phyloP scores from a whole-genome alignment of 495 filamentous ascomycete genomes.

The Viridothelium virens region DNA sequence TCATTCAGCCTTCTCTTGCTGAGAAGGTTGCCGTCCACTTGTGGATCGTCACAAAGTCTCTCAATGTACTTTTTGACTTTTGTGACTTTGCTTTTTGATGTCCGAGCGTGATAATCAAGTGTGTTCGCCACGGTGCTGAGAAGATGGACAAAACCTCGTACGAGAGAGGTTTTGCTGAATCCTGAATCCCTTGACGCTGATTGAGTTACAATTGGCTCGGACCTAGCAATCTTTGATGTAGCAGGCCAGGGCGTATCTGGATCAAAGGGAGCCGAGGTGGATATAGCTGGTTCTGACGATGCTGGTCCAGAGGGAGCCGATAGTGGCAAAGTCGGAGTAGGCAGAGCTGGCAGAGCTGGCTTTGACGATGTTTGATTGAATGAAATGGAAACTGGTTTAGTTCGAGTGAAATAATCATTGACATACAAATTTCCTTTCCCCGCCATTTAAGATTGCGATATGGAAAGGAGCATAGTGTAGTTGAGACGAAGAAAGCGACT shows the following conservation, averaged over 20 bases:
- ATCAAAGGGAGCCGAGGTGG: background rate
- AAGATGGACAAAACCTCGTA: background rate
- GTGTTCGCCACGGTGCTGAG: background rate
- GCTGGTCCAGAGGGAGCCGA: background rate
- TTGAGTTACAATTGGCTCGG: constrained; percentile 8
- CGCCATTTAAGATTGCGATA: background rate
- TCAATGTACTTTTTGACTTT: background rate
- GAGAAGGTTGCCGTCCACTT: background rate
- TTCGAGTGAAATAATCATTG: background rate
- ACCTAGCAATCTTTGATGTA: constrained; percentile 1
- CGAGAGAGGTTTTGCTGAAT: background rate
- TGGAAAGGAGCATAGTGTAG: background rate
- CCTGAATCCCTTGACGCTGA: background rate
- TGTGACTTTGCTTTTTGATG: constrained; percentile 4
- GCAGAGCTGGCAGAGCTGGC: background rate
- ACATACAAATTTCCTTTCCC: background rate
- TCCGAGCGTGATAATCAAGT: background rate
- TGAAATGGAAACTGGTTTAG: background rate
- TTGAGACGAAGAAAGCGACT: background rate
- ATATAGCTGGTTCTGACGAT: constrained; percentile 8
- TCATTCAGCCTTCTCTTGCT: constrained; percentile 4
- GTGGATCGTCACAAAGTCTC: background rate
- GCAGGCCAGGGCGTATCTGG: constrained; percentile 1
- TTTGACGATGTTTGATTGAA: background rate
- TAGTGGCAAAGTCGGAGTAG: background rate